phyloP scores from a whole-genome alignment of 1,284 basidiomycete genomes.

The Ustilago cynodontis region DNA sequence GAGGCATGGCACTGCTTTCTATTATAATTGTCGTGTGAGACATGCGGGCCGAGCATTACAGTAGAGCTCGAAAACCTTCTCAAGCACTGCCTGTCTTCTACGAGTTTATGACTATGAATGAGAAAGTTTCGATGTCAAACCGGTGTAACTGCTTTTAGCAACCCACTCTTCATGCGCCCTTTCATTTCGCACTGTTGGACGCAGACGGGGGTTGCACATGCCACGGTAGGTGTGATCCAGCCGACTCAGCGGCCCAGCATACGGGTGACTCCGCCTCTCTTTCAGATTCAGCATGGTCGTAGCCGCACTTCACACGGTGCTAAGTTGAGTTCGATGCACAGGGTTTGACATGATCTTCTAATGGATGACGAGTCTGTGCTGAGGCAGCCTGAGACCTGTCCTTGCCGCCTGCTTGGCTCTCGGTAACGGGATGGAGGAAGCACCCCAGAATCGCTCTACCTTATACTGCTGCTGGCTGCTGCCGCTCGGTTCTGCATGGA shows the following conservation, averaged over 20 bases:
- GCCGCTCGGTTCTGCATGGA: conserved; percentile 14
- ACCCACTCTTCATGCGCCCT: background rate
- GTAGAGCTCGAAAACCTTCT: too few relatives aligned
- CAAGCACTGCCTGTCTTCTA: too few relatives aligned
- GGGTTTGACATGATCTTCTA: background rate
- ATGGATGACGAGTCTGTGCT: conserved; percentile 9
- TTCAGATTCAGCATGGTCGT: background rate
- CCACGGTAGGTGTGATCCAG: conserved; percentile 5
- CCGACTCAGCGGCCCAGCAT: background rate
- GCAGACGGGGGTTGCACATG: background rate
- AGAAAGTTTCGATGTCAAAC: background rate
- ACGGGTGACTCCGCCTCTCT: background rate
- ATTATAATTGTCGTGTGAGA: too few relatives aligned
- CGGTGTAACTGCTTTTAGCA: background rate
- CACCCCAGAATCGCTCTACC: background rate
- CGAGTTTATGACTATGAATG: too few relatives aligned
- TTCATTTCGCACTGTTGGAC: conserved; percentile 1
- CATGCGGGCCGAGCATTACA: too few relatives aligned
- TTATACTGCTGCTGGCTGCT: background rate
- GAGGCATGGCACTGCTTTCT: too few relatives aligned
- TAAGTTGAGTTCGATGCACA: background rate
- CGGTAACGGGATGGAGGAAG: conserved; percentile 1
- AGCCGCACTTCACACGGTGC: background rate
- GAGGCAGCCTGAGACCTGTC: conserved; percentile 20
- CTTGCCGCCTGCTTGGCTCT: background rate